A percentile compares a stretch with the other conserved stretches of the same genome.
Evolutionary conservation across 1,139 yeast species (phyloP).

Genomic region (Hanseniaspora uvarum): DNA sequence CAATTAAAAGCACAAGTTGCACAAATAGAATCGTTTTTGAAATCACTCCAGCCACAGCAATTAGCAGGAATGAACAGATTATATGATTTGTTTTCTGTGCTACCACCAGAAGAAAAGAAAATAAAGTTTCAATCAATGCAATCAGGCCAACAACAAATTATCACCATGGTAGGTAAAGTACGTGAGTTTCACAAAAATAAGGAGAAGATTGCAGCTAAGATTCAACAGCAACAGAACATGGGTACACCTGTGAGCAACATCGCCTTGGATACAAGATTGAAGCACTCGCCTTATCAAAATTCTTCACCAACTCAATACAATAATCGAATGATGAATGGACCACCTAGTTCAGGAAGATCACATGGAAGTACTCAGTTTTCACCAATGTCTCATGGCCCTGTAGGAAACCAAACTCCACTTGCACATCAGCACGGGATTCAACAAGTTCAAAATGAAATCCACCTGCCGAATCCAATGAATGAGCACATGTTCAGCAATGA

Average conservation of each 20-base stretch:
- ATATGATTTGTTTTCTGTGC: constrained; percentile 8
- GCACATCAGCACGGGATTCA: neutral
- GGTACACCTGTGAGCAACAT: constrained; percentile 33
- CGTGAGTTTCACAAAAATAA: constrained; percentile 8
- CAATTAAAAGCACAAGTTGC: constrained; percentile 8
- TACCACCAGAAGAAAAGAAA: constrained; percentile 12
- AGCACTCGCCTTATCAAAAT: neutral
- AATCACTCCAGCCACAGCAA: constrained; percentile 8
- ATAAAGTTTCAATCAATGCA: constrained; percentile 9
- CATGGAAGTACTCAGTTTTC: neutral
- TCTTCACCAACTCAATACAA: neutral
- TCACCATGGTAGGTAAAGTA: constrained; percentile 10
- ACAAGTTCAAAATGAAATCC: neutral
- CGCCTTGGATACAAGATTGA: constrained; percentile 23
- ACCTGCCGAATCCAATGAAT: neutral
- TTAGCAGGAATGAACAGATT: constrained; percentile 12
- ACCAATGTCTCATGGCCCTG: neutral
- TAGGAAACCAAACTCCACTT: neutral
- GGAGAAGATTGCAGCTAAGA: constrained; percentile 22
- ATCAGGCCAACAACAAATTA: constrained; percentile 10
- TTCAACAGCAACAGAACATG: constrained; percentile 31
- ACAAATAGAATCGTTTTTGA: constrained; percentile 13
- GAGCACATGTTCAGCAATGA: constrained; percentile 10
- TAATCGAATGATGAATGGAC: neutral
- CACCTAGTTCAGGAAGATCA: neutral